Percentiles rank a stretch among this genome's conserved stretches.
These are phyloP conservation scores for Domatiomyces globalis DNA, from an alignment of 2,329 filamentous ascomycete species.

Conservation along the genomic window DNA sequence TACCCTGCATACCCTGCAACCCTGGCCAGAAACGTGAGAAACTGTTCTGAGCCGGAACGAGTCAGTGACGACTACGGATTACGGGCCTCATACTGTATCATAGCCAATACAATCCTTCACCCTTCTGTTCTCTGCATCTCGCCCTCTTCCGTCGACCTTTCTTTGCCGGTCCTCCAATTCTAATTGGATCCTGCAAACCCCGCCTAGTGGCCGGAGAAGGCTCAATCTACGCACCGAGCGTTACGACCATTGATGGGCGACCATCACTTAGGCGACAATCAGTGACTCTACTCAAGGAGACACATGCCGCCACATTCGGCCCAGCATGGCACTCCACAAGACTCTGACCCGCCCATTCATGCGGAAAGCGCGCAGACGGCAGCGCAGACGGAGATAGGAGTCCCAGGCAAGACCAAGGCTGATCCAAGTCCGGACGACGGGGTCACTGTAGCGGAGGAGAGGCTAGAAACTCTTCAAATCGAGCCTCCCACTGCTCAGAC, in stretches of 20 bases:
- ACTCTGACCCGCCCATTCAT: not conserved
- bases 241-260: not conserved
- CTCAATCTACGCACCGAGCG: not conserved
- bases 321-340: not conserved
- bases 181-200: not conserved
- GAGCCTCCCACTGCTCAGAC: not conserved
- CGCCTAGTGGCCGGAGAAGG: not conserved
- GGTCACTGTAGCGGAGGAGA: not conserved
- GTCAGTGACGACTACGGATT: too few relatives aligned
- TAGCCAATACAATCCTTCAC: too few relatives aligned
- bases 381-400: too few relatives aligned
- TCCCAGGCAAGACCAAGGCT: too few relatives aligned
- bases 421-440: too few relatives aligned
- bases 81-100: too few relatives aligned
- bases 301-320: not conserved
- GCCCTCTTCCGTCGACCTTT: too few relatives aligned
- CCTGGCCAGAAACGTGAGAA: too few relatives aligned
- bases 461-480: conserved; percentile 4
- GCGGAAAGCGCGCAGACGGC: not conserved
- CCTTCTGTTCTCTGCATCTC: too few relatives aligned
- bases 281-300: conserved; percentile 1
- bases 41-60: too few relatives aligned
- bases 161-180: not conserved
- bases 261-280: conserved; percentile 1
- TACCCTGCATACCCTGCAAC: too few relatives aligned